phyloP scores from a whole-genome alignment of 148 eudicot species.

The Pouteria glomerata region DNA sequence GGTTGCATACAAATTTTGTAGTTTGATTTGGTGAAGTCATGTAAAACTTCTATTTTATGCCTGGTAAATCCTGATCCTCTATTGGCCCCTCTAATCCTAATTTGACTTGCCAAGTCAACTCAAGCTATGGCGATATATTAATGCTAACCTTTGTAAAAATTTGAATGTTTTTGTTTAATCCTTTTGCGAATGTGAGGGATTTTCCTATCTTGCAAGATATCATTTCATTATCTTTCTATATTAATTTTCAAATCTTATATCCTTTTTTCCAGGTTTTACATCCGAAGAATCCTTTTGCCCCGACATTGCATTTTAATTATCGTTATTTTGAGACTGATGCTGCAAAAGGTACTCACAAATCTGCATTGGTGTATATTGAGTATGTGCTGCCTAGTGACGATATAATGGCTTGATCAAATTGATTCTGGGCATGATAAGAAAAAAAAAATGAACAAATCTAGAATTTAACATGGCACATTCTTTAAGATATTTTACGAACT shows the following conservation, averaged over 20 bases:
- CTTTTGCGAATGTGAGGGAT: not conserved
- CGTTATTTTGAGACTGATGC: constrained; percentile 99
- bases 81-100: not conserved
- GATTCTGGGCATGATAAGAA: not conserved
- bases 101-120: not conserved
- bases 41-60: not conserved
- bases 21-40: not conserved
- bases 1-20: not conserved
- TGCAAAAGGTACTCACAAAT: constrained; percentile 61
- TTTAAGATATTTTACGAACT: not conserved
- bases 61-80: not conserved
- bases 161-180: not conserved
- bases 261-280: constrained; percentile 64
- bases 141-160: not conserved
- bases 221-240: not conserved
- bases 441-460: not conserved
- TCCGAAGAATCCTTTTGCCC: constrained; percentile 97
- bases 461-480: not conserved
- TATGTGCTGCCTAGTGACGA: not conserved
- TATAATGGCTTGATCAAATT: not conserved
- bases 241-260: not conserved
- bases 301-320: constrained; percentile 95
- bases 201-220: not conserved
- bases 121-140: not conserved
- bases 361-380: not conserved